These are phyloP conservation scores for Cyanodermella asteris DNA, from an alignment of 2,329 filamentous ascomycete species.

Conservation along the genomic window DNA sequence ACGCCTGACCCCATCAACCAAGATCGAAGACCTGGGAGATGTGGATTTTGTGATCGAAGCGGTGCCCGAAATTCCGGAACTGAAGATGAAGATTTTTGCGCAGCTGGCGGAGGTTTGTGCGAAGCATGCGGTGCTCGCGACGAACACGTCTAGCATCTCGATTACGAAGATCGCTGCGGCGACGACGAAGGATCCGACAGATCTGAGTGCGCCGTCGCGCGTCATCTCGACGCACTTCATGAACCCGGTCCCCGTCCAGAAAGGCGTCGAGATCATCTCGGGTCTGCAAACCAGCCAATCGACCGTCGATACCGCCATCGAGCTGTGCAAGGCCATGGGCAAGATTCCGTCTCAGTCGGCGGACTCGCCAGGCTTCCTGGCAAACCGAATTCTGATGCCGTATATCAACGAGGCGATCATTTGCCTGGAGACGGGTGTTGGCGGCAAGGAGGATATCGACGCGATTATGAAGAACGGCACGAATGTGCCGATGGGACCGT, in stretches of 20 bases:
- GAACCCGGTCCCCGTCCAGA: conserved; percentile 94
- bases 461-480: conserved; percentile 99
- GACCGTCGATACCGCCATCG: conserved; percentile 63
- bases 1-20: conserved; percentile 47
- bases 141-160: conserved; percentile 96
- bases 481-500: conserved; percentile 91
- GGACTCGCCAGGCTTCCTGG: conserved; percentile 82
- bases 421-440: conserved; percentile 83
- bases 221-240: conserved; percentile 97
- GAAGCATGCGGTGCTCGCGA: conserved; percentile 72
- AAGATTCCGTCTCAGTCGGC: conserved; percentile 76
- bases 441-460: conserved; percentile 77
- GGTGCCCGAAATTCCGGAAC: conserved; percentile 70
- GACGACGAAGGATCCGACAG: conserved; percentile 51
- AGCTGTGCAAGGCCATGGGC: conserved; percentile 70
- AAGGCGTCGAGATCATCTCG: conserved; percentile 92
- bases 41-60: conserved; percentile 97
- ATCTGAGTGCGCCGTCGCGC: conserved; percentile 61
- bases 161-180: conserved; percentile 90
- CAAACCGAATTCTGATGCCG: conserved; percentile 93
- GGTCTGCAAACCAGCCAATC: conserved; percentile 72
- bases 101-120: conserved; percentile 63
- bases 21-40: conserved; percentile 54
- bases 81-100: conserved; percentile 77
- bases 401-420: conserved; percentile 98